Percentiles rank a stretch among this genome's conserved stretches.
Evolutionary conservation across 164 flowering plant genomes (phyloP).

Genomic region (Aristolochia contorta): DNA sequence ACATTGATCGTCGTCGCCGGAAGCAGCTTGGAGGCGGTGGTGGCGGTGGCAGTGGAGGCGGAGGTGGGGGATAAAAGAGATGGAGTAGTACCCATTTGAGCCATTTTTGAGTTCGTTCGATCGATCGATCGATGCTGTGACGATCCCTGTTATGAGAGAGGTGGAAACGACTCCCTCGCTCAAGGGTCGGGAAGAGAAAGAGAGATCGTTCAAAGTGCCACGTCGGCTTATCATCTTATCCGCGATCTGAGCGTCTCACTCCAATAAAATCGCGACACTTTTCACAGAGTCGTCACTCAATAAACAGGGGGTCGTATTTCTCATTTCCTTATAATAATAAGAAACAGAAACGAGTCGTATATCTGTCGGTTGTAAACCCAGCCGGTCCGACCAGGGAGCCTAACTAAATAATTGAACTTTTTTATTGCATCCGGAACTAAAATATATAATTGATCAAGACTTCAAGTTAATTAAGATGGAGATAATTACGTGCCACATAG

Average conservation of each 20-base stretch:
- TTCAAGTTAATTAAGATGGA: no score
- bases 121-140: not conserved
- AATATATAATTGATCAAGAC: no score
- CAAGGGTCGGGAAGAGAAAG: constrained; percentile 3
- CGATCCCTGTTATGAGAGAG: no score
- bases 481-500: no score
- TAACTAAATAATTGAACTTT: no score
- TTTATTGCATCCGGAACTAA: no score
- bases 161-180: no score
- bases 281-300: not conserved
- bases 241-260: not conserved
- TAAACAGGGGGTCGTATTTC: not conserved
- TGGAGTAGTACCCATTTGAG: constrained; percentile 53
- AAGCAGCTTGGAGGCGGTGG: constrained; percentile 36
- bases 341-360: not conserved
- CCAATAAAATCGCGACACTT: not conserved
- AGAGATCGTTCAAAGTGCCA: constrained; percentile 25
- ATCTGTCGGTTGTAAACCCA: not conserved
- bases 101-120: not conserved
- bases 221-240: constrained; percentile 87
- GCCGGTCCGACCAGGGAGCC: no score
- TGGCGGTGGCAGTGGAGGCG: constrained; percentile 34
- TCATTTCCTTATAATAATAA: no score
- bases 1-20: no score
- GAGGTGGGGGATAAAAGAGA: constrained; percentile 59